Evolutionary conservation across 2,329 filamentous ascomycete species (phyloP).

Genomic region (Hymenoscyphus repandus): DNA sequence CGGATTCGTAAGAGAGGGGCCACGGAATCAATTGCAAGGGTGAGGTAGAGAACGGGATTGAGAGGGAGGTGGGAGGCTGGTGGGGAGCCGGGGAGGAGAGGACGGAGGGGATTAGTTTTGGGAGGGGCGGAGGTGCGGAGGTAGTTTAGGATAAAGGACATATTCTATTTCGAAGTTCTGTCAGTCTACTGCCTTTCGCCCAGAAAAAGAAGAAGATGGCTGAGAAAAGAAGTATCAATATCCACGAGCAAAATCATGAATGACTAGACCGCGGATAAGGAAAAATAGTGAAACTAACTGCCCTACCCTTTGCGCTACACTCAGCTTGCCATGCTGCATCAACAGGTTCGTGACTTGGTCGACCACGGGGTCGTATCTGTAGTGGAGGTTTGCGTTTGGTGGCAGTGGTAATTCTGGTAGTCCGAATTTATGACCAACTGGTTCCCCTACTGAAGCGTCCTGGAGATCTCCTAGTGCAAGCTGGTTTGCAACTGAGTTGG

Average conservation of each 20-base stretch:
- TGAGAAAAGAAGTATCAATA: not conserved
- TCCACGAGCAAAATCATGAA: not conserved
- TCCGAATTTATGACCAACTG: constrained; percentile 56
- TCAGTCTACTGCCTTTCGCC: not conserved
- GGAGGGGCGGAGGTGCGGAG: constrained; percentile 83
- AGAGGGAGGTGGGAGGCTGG: constrained; percentile 76
- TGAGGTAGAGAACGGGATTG: constrained; percentile 85
- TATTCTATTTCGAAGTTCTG: constrained; percentile 54
- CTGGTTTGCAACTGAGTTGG: constrained; percentile 29
- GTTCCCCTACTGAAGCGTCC: constrained; percentile 23
- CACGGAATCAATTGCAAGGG: constrained; percentile 80
- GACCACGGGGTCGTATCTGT: constrained; percentile 80
- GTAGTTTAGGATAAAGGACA: constrained; percentile 74
- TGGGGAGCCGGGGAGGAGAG: constrained; percentile 71
- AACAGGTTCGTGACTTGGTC: constrained; percentile 84
- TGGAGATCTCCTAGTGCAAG: constrained; percentile 29
- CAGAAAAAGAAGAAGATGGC: not conserved
- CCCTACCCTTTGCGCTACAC: constrained; percentile 76
- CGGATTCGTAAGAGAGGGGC: constrained; percentile 81
- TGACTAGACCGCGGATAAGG: constrained; percentile 16
- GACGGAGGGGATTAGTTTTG: constrained; percentile 62
- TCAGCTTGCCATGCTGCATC: constrained; percentile 89
- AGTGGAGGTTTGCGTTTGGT: constrained; percentile 58
- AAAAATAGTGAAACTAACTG: constrained; percentile 18
- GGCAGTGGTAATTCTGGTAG: constrained; percentile 64